A percentile compares a stretch with the other conserved stretches of the same genome.
phyloP scores from a whole-genome alignment of 352 stramenopile genomes.

The Pythium brachiatum region DNA sequence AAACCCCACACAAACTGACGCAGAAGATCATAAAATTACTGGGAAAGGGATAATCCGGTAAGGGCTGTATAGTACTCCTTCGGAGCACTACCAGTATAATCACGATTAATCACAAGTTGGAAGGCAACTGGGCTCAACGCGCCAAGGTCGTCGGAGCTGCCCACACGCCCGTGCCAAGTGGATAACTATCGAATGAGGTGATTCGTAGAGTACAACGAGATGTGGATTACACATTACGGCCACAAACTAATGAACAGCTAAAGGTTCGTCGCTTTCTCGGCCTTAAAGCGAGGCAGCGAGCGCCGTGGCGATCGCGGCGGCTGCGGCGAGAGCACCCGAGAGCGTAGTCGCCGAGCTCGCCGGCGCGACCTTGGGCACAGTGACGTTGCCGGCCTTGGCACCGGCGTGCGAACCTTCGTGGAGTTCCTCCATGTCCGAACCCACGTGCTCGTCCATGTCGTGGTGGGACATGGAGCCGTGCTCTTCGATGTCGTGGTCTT shows the following conservation, averaged over 20 bases:
- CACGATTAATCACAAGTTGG: no score
- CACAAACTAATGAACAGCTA: neutral
- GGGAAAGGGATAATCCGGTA: no score
- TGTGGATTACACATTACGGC: neutral
- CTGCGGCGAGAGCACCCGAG: conserved; percentile 11
- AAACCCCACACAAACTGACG: no score
- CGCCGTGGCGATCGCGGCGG: conserved; percentile 10
- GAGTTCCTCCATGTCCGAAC: conserved; percentile 17
- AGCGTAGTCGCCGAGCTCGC: neutral
- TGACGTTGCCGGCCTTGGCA: conserved; percentile 10
- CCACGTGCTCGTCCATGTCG: conserved; percentile 6
- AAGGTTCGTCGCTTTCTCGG: neutral
- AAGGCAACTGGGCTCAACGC: no score
- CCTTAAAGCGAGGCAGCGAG: conserved; percentile 7
- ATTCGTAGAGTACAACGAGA: neutral
- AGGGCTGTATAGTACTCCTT: no score
- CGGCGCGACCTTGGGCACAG: conserved; percentile 4
- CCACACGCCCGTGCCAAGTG: no score
- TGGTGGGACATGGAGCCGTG: conserved; percentile 10
- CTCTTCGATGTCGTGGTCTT: conserved; percentile 6
- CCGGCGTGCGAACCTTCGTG: conserved; percentile 17
- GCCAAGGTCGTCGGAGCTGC: no score
- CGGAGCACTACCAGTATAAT: no score
- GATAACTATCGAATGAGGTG: no score
- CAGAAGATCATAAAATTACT: no score